Evolutionary conservation across 2,329 filamentous ascomycete species (phyloP), one percentile per base, ranked within the genome.

Genomic region (Ceratocystis destructans): DNA sequence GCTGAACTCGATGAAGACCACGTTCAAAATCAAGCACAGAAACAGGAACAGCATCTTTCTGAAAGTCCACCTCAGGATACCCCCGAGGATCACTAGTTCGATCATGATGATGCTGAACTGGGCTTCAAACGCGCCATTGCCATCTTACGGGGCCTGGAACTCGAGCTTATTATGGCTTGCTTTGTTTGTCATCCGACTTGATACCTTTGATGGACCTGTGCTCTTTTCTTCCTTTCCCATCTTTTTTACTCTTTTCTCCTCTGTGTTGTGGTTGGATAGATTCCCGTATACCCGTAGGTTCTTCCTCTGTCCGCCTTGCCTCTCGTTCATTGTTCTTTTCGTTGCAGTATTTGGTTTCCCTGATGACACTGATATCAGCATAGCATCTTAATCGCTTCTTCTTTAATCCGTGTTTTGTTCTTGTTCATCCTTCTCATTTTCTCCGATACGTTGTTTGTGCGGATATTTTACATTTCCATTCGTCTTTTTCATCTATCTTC

Each of bases 101-200:
- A 65, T 17, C 25, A 28, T 33, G 66, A 28, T 33, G 66, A 62
- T 55, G 41, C 48, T 4, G 66, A 75, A 65, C 71, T 71, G 10
- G 62, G 68, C 73, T n/a, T 64, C 73, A 7, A 73, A 70, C 66
- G 71, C 71, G 25, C 69, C 73, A 33, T 64, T 74, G 5, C 73
- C 76, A 66, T 72, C 73, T 55, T 71, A 75, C 53, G 73, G 74
- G 28, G 75, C 73, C 61, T 77, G 25, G 61, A 28, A 59, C 62
- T 44, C 25, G 33, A 3, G 8, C 55, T n/a, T 53, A 6, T n/a
- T 53, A 6, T 25, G 22, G 22, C 3, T 28, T 4, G 6, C 25
- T 53, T 15, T 5, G 22, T 53, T 53, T 10, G 20, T 28, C 22
- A 15, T 28, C 20, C 3, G 3, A 28, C 25, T 4, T 53, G 4